These are phyloP conservation scores for Fulvia fulva DNA, from an alignment of 2,329 filamentous ascomycete species.

Conservation along the genomic window DNA sequence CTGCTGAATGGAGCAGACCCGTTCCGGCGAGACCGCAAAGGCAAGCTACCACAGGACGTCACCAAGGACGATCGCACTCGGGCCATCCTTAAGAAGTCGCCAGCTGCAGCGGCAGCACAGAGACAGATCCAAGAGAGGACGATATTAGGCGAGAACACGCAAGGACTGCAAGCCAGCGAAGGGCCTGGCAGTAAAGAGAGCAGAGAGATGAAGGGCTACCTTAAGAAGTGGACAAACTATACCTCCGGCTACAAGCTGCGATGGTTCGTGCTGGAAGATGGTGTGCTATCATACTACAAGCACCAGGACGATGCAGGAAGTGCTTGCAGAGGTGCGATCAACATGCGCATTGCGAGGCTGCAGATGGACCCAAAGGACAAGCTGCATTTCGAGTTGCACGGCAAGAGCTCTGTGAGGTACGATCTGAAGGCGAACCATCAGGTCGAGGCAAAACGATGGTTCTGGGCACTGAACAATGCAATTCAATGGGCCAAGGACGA, in stretches of 20 bases:
- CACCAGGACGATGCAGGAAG: constrained; percentile 96
- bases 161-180: constrained; percentile 40
- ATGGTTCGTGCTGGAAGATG: constrained; percentile 97
- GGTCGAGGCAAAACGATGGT: constrained; percentile 97
- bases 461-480: constrained; percentile 97
- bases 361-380: constrained; percentile 98
- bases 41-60: constrained; percentile 91
- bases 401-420: constrained; percentile 98
- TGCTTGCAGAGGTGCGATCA: constrained; percentile 94
- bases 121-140: constrained; percentile 96
- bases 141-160: constrained; percentile 70
- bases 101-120: constrained; percentile 89
- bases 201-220: constrained; percentile 94
- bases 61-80: constrained; percentile 90
- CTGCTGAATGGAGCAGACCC: constrained; percentile 93
- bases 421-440: constrained; percentile 96
- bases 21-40: constrained; percentile 89
- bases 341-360: constrained; percentile 92
- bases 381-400: constrained; percentile 94
- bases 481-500: constrained; percentile 99
- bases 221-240: constrained; percentile 99
- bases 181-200: constrained; percentile 73
- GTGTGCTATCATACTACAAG: constrained; percentile 97
- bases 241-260: constrained; percentile 92
- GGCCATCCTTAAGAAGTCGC: constrained; percentile 87